Evolutionary conservation across 2,329 filamentous ascomycete genomes (phyloP).

Genomic region (Fusarium vanettenii): DNA sequence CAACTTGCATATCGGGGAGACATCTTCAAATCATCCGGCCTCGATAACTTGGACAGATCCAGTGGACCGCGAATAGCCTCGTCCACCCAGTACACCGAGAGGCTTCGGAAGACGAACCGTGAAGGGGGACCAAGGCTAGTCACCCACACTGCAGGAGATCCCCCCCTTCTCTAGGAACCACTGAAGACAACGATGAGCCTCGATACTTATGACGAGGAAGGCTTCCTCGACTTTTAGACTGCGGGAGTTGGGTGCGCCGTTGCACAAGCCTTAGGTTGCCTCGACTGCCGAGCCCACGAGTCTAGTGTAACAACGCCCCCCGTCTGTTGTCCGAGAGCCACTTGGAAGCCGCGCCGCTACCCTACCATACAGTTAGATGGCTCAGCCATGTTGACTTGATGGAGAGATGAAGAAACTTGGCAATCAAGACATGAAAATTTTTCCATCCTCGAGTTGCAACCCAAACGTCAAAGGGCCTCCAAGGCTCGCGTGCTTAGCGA

Average conservation of each 20-base stretch:
- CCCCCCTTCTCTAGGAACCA: conserved; percentile 22
- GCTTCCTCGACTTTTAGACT: conserved; percentile 24
- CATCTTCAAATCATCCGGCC: not conserved
- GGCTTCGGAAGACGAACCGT: conserved; percentile 29
- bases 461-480: conserved; percentile 9
- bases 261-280: conserved; percentile 7
- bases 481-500: conserved; percentile 21
- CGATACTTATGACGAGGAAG: conserved; percentile 28
- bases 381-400: not conserved
- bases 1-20: not conserved
- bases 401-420: not conserved
- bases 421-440: not conserved
- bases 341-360: conserved; percentile 15
- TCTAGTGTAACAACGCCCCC: conserved; percentile 23
- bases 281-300: conserved; percentile 28
- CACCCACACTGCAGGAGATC: conserved; percentile 15
- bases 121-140: conserved; percentile 14
- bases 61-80: conserved; percentile 4
- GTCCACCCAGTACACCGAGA: not conserved
- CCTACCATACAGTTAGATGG: conserved; percentile 10
- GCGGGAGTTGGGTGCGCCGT: conserved; percentile 15
- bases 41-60: not conserved
- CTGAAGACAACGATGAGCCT: conserved; percentile 5
- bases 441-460: conserved; percentile 1
- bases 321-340: conserved; percentile 13